Evolutionary conservation across 2,329 filamentous ascomycete genomes (phyloP).

Genomic region (Penicillium freii): DNA sequence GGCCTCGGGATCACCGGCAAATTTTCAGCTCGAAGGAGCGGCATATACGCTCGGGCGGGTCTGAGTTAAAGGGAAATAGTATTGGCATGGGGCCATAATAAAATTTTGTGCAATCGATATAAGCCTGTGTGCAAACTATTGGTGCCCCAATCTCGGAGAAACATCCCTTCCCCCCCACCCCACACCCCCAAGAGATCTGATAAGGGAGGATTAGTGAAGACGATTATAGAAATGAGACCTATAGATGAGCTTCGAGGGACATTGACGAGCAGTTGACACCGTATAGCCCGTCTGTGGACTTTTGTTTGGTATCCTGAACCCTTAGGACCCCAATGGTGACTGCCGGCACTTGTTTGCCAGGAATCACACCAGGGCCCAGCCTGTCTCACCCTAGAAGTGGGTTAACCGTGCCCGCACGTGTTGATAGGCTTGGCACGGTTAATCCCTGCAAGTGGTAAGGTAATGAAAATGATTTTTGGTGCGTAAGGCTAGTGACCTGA

Average conservation of each 20-base stretch:
- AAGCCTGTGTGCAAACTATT: neutral
- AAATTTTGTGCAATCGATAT: neutral
- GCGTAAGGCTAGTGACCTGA: no score
- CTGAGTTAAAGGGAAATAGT: neutral
- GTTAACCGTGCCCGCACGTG: no score
- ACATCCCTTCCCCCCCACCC: no score
- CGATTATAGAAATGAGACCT: neutral
- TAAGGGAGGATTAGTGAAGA: neutral
- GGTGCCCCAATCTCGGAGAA: neutral
- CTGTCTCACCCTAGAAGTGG: no score
- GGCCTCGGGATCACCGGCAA: neutral
- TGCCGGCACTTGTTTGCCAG: no score
- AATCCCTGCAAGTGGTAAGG: no score
- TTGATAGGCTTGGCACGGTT: no score
- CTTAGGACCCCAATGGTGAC: no score
- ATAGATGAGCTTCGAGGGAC: neutral
- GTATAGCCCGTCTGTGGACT: neutral
- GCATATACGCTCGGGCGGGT: neutral
- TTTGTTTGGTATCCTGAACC: no score
- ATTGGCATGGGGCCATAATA: neutral
- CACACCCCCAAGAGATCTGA: neutral
- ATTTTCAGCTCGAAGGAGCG: neutral
- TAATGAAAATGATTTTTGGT: no score
- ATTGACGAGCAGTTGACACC: neutral
- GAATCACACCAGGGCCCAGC: no score